Evolutionary conservation across 2,329 filamentous ascomycete genomes (phyloP).

Genomic region (Cadophora sp.): DNA sequence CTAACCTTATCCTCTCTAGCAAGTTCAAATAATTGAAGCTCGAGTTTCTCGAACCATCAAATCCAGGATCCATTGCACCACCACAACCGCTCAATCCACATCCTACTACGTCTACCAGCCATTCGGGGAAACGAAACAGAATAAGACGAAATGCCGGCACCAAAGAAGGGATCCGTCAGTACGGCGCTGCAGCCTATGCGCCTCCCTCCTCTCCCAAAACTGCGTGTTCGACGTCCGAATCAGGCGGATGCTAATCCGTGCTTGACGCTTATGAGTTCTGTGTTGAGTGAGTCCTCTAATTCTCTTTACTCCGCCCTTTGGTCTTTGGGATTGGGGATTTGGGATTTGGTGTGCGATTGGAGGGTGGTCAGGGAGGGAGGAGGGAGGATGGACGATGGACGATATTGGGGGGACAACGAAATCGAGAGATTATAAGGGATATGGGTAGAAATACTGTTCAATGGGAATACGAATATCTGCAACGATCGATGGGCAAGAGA

Average conservation of each 20-base stretch:
- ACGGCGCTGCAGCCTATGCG: constrained; percentile 45
- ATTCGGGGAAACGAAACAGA: no score
- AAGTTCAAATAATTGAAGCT: constrained; percentile 35
- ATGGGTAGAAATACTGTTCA: no score
- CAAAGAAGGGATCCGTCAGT: constrained; percentile 4
- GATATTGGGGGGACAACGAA: no score
- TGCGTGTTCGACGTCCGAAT: constrained; percentile 70
- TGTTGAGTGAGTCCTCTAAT: constrained; percentile 60
- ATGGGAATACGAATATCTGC: no score
- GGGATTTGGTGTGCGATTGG: no score
- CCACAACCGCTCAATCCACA: neutral
- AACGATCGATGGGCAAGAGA: neutral
- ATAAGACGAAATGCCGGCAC: constrained; percentile 42
- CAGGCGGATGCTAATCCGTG: constrained; percentile 68
- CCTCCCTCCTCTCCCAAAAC: constrained; percentile 65
- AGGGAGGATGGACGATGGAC: neutral
- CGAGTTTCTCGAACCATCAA: constrained; percentile 4
- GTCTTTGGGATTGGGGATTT: no score
- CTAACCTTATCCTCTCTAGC: constrained; percentile 29
- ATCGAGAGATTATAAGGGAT: no score
- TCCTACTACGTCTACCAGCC: neutral
- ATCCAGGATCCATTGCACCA: neutral
- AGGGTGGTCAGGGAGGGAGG: neutral
- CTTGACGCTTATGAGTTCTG: constrained; percentile 68
- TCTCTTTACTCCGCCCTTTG: neutral